Base-by-base conservation (phyloP, 768 basidiomycete genomes). In the Phaeotremella skinneri region DNA sequence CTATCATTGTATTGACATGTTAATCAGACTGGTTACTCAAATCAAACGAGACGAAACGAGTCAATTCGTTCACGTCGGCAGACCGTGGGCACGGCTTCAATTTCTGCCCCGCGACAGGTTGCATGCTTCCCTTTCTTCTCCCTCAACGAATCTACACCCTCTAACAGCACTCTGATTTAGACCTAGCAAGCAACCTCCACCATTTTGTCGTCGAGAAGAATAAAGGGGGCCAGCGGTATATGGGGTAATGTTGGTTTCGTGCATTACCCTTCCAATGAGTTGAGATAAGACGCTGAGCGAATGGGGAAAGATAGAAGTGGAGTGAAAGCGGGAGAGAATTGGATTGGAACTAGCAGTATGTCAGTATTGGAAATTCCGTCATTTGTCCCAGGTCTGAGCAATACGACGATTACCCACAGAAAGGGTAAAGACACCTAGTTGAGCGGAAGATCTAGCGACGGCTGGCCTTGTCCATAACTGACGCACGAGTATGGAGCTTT, bases 391-490 rank as follows among this genome's bases (percentile, higher is more conserved):
- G n/a, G n/a, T n/a, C n/a, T n/a, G n/a, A n/a, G n/a, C n/a, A n/a
- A n/a, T n/a, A n/a, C n/a, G n/a, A n/a, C 37, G n/a, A 39, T 48
- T 50, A 52, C 52, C 31, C 47, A 48, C 47, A 25, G 25, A 32
- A 20, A 5, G 30, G 7, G 37, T 7, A 17, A 23, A 31, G n/a
- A 34, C 6, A 52, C 37, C 16, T 34, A 9, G 4, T 31, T 5
- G 4, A 11, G 11, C 13, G 11, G 43, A 39, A 6, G 17, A 21
- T 55, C 32, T 56, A 67, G 55, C 62, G 66, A 25, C 62, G 59
- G 34, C 30, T 54, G 32, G 66, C 66, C 56, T 64, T 68, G 53
- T 68, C 66, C 31, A 68, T 49, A 53, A 64, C 59, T 63, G 27
- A 23, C 23, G 47, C 27, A 23, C 45, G 59, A 26, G 23, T 30